These are phyloP conservation scores for Salix caprea DNA, from an alignment of 345 rosid species.

Conservation along the genomic window DNA sequence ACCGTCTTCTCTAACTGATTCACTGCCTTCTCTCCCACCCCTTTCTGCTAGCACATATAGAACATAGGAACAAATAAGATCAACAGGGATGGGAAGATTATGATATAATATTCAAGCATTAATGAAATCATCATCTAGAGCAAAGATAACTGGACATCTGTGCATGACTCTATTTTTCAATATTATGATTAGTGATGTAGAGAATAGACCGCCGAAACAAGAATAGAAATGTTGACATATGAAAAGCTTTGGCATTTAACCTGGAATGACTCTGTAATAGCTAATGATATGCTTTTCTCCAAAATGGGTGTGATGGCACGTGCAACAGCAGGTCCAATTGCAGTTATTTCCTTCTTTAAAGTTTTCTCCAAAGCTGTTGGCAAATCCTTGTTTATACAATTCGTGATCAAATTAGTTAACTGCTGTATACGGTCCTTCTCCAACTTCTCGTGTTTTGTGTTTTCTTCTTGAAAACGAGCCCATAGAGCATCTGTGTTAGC, in stretches of 20 bases:
- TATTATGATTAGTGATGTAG: neutral
- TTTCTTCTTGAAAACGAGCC: conserved; percentile 30
- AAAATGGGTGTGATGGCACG: conserved; percentile 20
- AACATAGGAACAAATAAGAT: neutral
- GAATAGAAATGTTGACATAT: neutral
- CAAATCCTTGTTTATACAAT: conserved; percentile 23
- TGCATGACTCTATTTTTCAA: neutral
- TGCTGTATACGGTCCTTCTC: conserved; percentile 18
- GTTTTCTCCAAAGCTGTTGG: conserved; percentile 22
- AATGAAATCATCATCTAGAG: neutral
- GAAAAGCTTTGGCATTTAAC: conserved; percentile 5
- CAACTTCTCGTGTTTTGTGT: conserved; percentile 20
- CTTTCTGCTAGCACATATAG: conserved; percentile 43
- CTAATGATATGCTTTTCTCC: conserved; percentile 25
- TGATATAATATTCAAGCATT: neutral
- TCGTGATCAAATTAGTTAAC: conserved; percentile 18
- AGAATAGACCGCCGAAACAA: neutral
- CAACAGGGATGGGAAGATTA: neutral
- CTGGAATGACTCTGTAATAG: conserved; percentile 35
- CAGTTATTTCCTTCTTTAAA: conserved; percentile 27
- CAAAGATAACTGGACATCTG: neutral
- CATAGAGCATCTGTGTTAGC: conserved; percentile 27
- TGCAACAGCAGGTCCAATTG: conserved; percentile 22
- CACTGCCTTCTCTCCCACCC: conserved; percentile 82
- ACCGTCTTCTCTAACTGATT: conserved; percentile 80